Evolutionary conservation across 331 rosid species (phyloP).

Genomic region (Rhamnella rubrinervis): DNA sequence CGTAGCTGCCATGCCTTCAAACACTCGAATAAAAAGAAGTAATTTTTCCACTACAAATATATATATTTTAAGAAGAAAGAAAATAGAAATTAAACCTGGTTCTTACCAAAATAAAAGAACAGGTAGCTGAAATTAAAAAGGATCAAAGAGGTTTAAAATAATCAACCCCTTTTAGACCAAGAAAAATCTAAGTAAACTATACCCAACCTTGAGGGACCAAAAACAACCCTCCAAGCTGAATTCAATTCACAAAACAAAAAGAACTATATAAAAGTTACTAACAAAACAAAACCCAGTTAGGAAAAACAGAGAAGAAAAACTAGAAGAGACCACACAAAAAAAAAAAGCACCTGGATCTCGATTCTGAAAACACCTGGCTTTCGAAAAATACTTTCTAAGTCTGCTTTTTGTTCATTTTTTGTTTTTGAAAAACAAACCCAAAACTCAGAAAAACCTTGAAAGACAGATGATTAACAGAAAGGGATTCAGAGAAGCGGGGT

Average conservation of each 20-base stretch:
- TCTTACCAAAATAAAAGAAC: constrained; percentile 68
- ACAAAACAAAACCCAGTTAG: neutral
- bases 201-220: constrained; percentile 55
- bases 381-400: constrained; percentile 42
- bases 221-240: constrained; percentile 64
- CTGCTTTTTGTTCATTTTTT: constrained; percentile 43
- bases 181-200: neutral
- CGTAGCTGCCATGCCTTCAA: constrained; percentile 60
- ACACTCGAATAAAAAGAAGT: neutral
- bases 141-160: constrained; percentile 72
- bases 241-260: neutral
- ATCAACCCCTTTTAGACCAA: constrained; percentile 61
- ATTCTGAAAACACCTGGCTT: constrained; percentile 75
- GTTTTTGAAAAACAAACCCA: constrained; percentile 67
- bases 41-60: neutral
- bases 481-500: constrained; percentile 99
- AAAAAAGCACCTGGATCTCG: constrained; percentile 75
- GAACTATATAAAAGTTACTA: neutral
- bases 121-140: constrained; percentile 14
- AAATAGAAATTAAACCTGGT: constrained; percentile 38
- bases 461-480: constrained; percentile 98
- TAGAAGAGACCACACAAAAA: constrained; percentile 6
- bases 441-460: constrained; percentile 64
- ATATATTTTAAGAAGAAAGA: neutral
- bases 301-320: neutral